Conservation (phyloP, 129 eudicot species). For the Tagetes erecta region DNA sequence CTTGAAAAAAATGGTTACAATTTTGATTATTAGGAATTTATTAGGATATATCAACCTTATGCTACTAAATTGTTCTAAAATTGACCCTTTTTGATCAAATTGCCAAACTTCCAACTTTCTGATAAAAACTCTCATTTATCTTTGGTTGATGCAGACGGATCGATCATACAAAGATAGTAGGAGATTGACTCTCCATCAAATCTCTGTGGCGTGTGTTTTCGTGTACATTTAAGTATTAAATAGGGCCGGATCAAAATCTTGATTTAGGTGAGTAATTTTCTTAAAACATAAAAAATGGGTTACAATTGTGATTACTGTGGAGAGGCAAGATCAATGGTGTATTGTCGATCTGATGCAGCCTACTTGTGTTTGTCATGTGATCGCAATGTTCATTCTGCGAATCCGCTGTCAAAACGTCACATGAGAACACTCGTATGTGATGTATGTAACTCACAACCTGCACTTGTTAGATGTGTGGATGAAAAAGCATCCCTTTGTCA, state of each 20-base stretch:
- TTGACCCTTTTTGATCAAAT: conserved; percentile 21
- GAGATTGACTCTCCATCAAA: background rate
- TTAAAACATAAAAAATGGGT: conserved; percentile 39
- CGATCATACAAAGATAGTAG: background rate
- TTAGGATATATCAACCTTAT: conserved; percentile 18
- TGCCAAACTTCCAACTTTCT: conserved; percentile 11
- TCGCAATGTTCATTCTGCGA: conserved; percentile 78
- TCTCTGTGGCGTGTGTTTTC: background rate
- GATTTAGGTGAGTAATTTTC: conserved; percentile 1
- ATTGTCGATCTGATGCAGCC: conserved; percentile 78
- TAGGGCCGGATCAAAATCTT: background rate
- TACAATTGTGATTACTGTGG: conserved; percentile 71
- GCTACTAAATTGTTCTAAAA: conserved; percentile 11
- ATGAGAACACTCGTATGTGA: conserved; percentile 79
- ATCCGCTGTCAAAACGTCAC: conserved; percentile 81
- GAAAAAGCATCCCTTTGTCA: conserved; percentile 71
- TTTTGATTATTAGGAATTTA: background rate
- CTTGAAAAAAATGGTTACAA: background rate
- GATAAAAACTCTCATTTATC: conserved; percentile 4
- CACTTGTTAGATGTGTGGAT: conserved; percentile 68
- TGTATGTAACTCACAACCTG: conserved; percentile 68
- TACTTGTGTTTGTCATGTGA: conserved; percentile 20
- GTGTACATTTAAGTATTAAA: background rate
- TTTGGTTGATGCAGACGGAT: conserved; percentile 27
- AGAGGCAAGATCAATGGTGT: conserved; percentile 73